These are phyloP conservation scores for Phytopythium cucurbitacearum DNA, from an alignment of 352 stramenopile genomes.

Conservation along the genomic window DNA sequence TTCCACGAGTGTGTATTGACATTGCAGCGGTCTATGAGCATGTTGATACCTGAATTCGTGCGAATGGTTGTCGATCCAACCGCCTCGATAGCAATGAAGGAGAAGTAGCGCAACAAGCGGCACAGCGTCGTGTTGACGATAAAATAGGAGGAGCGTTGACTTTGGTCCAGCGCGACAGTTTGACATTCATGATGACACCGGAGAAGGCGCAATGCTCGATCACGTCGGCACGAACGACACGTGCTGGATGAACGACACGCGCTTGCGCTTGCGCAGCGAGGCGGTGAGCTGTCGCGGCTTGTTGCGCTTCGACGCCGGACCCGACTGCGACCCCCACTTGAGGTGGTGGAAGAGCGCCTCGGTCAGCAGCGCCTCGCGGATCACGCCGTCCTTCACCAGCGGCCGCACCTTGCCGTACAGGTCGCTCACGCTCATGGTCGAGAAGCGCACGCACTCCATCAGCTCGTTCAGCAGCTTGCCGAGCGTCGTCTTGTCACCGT, in stretches of 20 bases:
- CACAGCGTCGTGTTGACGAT: too few species aligned
- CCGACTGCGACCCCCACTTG: constrained; percentile 75
- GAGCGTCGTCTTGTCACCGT: constrained; percentile 34
- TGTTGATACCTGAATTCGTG: too few species aligned
- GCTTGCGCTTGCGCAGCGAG: constrained; percentile 76
- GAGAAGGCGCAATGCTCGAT: not conserved
- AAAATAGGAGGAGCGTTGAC: too few species aligned
- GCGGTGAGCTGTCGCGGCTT: constrained; percentile 59
- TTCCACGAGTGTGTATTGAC: not conserved
- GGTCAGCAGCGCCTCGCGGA: constrained; percentile 65
- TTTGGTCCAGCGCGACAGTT: not conserved
- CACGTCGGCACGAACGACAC: constrained; percentile 66
- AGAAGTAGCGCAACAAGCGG: too few species aligned
- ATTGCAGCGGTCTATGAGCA: too few species aligned
- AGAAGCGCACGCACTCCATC: constrained; percentile 83
- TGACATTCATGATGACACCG: not conserved
- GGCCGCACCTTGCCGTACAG: constrained; percentile 83
- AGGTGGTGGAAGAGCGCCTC: constrained; percentile 85
- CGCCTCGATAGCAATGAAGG: too few species aligned
- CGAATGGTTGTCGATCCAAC: too few species aligned
- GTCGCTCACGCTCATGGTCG: constrained; percentile 84
- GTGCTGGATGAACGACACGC: constrained; percentile 85
- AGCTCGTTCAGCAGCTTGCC: constrained; percentile 61
- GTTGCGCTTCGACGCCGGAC: constrained; percentile 49
- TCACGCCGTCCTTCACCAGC: constrained; percentile 58